Conservation (phyloP, 345 rosid species). For the Pugionium cornutum region DNA sequence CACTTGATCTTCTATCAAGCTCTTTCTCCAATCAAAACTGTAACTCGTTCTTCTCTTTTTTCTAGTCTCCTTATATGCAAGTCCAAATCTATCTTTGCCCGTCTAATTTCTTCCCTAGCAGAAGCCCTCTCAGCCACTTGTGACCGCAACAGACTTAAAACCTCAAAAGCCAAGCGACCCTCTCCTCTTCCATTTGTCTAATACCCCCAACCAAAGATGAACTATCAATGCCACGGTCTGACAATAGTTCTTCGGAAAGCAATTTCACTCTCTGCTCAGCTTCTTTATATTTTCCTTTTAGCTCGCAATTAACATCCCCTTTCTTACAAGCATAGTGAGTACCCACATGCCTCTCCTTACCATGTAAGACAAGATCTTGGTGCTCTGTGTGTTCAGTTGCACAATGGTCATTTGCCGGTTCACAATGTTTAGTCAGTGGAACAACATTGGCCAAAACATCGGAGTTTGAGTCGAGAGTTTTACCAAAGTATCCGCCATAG, state of each 20-base stretch:
- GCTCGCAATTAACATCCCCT: conserved; percentile 45
- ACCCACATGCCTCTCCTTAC: conserved; percentile 39
- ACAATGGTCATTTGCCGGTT: conserved; percentile 38
- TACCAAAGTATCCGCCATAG: conserved; percentile 49
- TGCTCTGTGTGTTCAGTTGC: conserved; percentile 38
- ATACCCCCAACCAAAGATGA: conserved; percentile 59
- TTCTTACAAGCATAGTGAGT: conserved; percentile 41
- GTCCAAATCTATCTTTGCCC: conserved; percentile 56
- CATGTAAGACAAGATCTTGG: conserved; percentile 36
- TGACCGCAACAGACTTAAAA: conserved; percentile 61
- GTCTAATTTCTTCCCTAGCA: conserved; percentile 56
- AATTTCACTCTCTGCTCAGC: conserved; percentile 68
- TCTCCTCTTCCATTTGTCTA: conserved; percentile 64
- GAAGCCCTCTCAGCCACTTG: conserved; percentile 65
- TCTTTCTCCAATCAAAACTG: conserved; percentile 80
- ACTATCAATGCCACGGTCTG: conserved; percentile 53
- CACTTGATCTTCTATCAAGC: conserved; percentile 86
- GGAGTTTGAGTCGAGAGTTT: conserved; percentile 43
- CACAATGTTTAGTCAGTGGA: conserved; percentile 45
- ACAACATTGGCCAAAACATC: conserved; percentile 46
- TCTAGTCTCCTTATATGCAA: conserved; percentile 55
- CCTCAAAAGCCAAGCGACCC: conserved; percentile 68
- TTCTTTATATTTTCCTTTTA: conserved; percentile 63
- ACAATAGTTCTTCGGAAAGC: conserved; percentile 65
- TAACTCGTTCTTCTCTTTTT: conserved; percentile 74